Percentiles rank a stretch among this genome's conserved stretches.
Conservation (phyloP, 2,329 filamentous ascomycete genomes). For the Trichophyton verrucosum region DNA sequence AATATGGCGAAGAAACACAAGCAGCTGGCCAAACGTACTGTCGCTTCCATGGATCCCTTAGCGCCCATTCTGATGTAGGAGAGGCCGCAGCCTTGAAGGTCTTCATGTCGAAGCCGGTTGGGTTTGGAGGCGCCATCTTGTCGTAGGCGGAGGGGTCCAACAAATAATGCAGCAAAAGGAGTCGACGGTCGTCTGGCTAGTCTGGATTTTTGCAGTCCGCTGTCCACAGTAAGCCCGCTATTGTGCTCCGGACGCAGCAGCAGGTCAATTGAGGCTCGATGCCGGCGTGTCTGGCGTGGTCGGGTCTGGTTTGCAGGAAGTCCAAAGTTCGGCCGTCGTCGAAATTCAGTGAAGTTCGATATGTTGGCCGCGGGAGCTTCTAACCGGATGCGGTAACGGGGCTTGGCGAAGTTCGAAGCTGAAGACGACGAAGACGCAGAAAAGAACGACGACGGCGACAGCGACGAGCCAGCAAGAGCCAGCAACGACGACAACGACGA, state of each 20-base stretch:
- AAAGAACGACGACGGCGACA: not conserved
- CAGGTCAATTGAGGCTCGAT: conserved; percentile 1
- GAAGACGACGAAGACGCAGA: not conserved
- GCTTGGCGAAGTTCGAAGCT: not conserved
- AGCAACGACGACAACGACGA: not conserved
- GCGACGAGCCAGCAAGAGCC: not conserved
- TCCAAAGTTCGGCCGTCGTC: not conserved
- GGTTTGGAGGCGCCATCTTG: conserved; percentile 48
- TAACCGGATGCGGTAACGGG: not conserved
- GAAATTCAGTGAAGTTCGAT: not conserved
- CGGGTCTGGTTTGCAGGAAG: not conserved
- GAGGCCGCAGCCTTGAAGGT: conserved; percentile 63
- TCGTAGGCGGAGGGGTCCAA: conserved; percentile 14
- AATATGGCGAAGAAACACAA: no score
- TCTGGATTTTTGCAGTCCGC: not conserved
- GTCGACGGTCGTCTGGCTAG: not conserved
- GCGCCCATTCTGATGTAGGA: conserved; percentile 37
- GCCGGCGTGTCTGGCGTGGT: not conserved
- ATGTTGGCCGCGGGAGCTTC: not conserved
- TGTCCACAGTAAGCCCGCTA: not conserved
- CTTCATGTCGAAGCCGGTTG: conserved; percentile 84
- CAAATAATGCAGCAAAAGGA: not conserved
- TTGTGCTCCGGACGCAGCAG: not conserved
- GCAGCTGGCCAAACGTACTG: conserved; percentile 34
- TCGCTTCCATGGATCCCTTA: conserved; percentile 51